Conservation (phyloP, 2,329 filamentous ascomycete genomes). For the Neofusicoccum kwambonambiense region DNA sequence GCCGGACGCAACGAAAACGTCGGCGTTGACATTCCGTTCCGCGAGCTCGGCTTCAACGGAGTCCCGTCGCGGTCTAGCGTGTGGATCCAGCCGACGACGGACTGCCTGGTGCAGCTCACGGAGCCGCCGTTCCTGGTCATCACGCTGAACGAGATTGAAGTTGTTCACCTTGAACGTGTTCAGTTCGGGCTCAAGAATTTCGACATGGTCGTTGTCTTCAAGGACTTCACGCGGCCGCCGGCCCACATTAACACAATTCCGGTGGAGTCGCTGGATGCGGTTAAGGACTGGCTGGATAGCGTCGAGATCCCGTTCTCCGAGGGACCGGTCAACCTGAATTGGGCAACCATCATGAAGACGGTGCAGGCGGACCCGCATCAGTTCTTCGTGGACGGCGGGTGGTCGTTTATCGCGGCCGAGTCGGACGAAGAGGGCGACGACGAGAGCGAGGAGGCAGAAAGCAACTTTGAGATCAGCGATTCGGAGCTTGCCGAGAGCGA, state of each 20-base stretch:
- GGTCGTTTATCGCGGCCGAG: constrained; percentile 86
- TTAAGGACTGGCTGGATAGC: constrained; percentile 96
- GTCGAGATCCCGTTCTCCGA: constrained; percentile 94
- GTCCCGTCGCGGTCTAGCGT: constrained; percentile 96
- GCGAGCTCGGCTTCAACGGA: constrained; percentile 94
- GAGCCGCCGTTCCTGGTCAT: constrained; percentile 96
- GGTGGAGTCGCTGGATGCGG: constrained; percentile 87
- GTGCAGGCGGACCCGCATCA: constrained; percentile 89
- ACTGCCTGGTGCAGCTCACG: constrained; percentile 94
- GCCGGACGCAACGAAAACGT: constrained; percentile 87
- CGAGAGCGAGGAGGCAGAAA: constrained; percentile 78
- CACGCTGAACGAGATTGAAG: constrained; percentile 91
- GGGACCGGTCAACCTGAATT: constrained; percentile 95
- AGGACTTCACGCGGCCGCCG: constrained; percentile 88
- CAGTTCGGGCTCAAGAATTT: constrained; percentile 98
- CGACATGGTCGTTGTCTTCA: constrained; percentile 97
- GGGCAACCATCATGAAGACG: constrained; percentile 99
- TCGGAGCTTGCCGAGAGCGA: constrained; percentile 72
- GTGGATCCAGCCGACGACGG: constrained; percentile 91
- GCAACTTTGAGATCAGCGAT: constrained; percentile 86
- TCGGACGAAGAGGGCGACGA: constrained; percentile 80
- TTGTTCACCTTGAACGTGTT: constrained; percentile 94
- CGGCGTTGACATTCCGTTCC: constrained; percentile 93
- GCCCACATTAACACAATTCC: constrained; percentile 98
- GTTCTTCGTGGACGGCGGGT: constrained; percentile 94